Base-by-base conservation (phyloP, 768 basidiomycete species). In the Xerocomus brunneocitrinus region DNA sequence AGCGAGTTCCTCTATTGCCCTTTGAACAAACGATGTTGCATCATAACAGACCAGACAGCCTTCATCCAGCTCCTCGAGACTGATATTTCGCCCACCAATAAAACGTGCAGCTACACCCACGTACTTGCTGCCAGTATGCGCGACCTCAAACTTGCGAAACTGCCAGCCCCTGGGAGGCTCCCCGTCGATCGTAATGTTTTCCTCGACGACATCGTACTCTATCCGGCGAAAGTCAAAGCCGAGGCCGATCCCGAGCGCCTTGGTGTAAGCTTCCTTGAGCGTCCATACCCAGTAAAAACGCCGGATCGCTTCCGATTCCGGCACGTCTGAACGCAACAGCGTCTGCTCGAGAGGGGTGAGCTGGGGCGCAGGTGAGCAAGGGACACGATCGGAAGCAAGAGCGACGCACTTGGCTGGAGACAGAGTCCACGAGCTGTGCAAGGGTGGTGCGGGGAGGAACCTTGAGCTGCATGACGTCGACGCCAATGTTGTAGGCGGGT, bases 221-320 rank as follows among this genome's bases (percentile, higher is more conserved):
- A 93, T 79, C 22, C 89, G 80, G 24, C 74, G 75, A 69, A 92
- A 88, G 60, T 92, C 87, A 63, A 91, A 91, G 2, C 89, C 85
- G 13, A 94, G 78, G 0, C 91, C 91, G 32, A 87, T 65, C 0
- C 92, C 92, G 32, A 93, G 76, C 3, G 90, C 89, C 71, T 94
- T 95, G 6, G 89, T 91, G 67, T 92, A 93, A 4, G 92, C 91
- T 67, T 95, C 91, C 70, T 95, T 95, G 65, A 90, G 70, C 7
- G 92, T 92, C 91, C 91, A 94, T 58, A 91, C 80, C 77, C 85
- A 85, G 63, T 87, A 90, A 67, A 93, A 87, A 14, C 74, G 72
- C 41, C 74, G 72, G n/a, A 88, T 69, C 3, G 76, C 79, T 55
- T 85, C 81, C 8, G 70, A 64, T 53, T 77, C 67, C 27, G 80